These are phyloP conservation scores for Corymbia calophylla DNA, from an alignment of 441 rosid species.

Conservation along the genomic window DNA sequence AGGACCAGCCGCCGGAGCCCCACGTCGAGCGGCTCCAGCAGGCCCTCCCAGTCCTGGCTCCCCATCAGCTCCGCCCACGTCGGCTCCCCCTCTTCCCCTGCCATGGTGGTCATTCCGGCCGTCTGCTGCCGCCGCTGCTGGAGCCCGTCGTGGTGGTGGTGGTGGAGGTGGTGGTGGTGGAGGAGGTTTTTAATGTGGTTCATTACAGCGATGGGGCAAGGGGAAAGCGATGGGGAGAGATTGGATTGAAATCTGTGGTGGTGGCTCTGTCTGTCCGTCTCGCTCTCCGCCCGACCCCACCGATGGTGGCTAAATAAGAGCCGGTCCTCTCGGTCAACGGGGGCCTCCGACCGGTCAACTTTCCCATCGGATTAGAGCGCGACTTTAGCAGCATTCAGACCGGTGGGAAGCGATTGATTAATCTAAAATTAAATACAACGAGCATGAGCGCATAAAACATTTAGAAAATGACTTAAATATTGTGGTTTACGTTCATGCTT, in stretches of 20 bases:
- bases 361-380: neutral
- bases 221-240: neutral
- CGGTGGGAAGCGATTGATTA: neutral
- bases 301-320: neutral
- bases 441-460: neutral
- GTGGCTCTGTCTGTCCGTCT: neutral
- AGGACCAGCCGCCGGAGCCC: conserved; percentile 59
- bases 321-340: neutral
- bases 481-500: neutral
- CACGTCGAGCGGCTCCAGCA: conserved; percentile 67
- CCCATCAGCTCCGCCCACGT: conserved; percentile 66
- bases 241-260: neutral
- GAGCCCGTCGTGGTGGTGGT: neutral
- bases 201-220: neutral
- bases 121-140: neutral
- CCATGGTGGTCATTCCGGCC: neutral
- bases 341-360: neutral
- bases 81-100: conserved; percentile 12
- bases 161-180: neutral
- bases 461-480: neutral
- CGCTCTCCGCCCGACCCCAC: neutral
- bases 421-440: neutral
- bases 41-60: conserved; percentile 53
- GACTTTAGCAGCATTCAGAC: neutral
- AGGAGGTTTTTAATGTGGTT: neutral